Evolutionary conservation across 1,284 basidiomycete genomes (phyloP), one percentile per base, ranked within the genome.

Genomic region (Gomphus bonarii): DNA sequence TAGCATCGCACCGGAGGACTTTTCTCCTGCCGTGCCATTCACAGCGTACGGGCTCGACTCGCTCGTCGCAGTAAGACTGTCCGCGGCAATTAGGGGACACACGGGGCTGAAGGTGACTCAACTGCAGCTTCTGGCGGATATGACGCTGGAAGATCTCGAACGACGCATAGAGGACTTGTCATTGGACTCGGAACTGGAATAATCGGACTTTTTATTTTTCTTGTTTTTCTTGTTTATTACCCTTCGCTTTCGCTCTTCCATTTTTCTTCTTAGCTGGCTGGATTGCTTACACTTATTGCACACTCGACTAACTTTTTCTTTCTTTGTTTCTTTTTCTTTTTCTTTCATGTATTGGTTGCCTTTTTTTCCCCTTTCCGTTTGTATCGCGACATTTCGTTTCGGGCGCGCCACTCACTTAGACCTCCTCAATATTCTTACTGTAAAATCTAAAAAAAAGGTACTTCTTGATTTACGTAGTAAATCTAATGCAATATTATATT

Each of bases 41-140:
- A 72, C 70, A 3, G 64, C 69, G 3, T 75, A 73, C 52, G 74
- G 74, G 12, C 64, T 74, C 14, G 73, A 75, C 59, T 75, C 73
- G 0, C 64, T 74, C 1, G 66, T 68, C 3, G 73, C 73, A 2
- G 68, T 68, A 2, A 64, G 68, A 11, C 62, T 74, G 12, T 69
- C 72, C 6, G 65, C 66, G 48, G 64, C 64, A 1, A 64, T 75
- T 28, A 66, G 67, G 5, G 62, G 67, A 0, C 38, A 58, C 11
- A 58, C 57, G 14, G 59, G 67, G 11, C 51, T 72, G 1, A 51
- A 63, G 22, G 62, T 73, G 22, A 67, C 70, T 0, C 72, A 73
- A 51, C 63, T 73, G 12, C 71, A 74, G 57, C 65, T 75, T 1
- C 63, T 75, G 1, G 70, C 67, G 1, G 68, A 71, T 51, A 54